Evolutionary conservation across 2,329 filamentous ascomycete genomes (phyloP).

Genomic region (Huntiella decipiens): DNA sequence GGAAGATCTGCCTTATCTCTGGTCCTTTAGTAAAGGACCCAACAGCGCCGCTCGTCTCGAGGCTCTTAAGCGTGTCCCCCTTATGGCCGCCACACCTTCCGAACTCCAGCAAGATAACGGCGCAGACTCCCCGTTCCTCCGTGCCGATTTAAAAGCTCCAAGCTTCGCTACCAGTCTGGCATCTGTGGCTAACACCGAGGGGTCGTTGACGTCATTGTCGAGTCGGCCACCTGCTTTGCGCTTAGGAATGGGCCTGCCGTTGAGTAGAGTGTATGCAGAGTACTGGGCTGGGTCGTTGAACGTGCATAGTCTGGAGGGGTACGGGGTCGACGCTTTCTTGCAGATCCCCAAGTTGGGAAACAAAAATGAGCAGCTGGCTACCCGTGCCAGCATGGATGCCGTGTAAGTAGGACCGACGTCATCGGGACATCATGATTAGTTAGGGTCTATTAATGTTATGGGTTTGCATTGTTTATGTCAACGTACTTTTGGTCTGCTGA

Average conservation of each 20-base stretch:
- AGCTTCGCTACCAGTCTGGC: conserved; percentile 17
- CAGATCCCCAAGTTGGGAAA: conserved; percentile 95
- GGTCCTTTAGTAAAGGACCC: conserved; percentile 92
- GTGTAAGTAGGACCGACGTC: conserved; percentile 27
- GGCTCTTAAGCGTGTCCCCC: conserved; percentile 72
- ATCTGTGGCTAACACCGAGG: conserved; percentile 20
- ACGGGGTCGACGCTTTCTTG: conserved; percentile 86
- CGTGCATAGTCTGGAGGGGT: conserved; percentile 82
- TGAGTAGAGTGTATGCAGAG: conserved; percentile 88
- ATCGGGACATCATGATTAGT: conserved; percentile 17
- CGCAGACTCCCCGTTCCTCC: conserved; percentile 16
- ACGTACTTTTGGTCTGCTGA: no score
- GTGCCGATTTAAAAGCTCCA: conserved; percentile 25
- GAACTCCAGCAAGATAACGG: conserved; percentile 37
- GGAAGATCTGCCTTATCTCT: conserved; percentile 72
- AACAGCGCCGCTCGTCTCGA: conserved; percentile 57
- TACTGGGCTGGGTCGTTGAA: conserved; percentile 93
- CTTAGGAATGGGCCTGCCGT: conserved; percentile 79
- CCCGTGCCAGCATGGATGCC: conserved; percentile 57
- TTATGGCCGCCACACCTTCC: conserved; percentile 83
- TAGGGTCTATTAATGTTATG: conserved; percentile 15
- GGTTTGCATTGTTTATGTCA: neutral
- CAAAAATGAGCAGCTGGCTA: conserved; percentile 87
- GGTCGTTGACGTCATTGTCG: conserved; percentile 61
- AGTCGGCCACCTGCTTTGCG: conserved; percentile 70